These are phyloP conservation scores for Coriaria nepalensis DNA, from an alignment of 306 rosid genomes.

Conservation along the genomic window DNA sequence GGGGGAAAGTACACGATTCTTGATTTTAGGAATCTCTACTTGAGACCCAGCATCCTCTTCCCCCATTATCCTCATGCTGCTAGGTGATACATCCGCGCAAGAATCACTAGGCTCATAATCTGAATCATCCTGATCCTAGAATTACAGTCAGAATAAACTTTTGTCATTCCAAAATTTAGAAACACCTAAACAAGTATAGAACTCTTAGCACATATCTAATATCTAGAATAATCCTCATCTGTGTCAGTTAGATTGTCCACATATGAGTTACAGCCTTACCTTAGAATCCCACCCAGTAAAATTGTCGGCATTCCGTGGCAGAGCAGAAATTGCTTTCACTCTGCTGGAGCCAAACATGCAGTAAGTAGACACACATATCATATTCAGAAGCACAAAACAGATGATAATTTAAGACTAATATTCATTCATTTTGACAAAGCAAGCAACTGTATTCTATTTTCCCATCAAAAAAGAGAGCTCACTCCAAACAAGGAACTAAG, in stretches of 20 bases:
- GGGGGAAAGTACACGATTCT: constrained; percentile 34
- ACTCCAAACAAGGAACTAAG: neutral
- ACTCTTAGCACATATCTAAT: neutral
- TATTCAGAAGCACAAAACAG: no score
- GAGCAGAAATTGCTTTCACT: constrained; percentile 24
- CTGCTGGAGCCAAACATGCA: constrained; percentile 28
- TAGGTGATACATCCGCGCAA: constrained; percentile 23
- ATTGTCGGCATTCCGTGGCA: constrained; percentile 25
- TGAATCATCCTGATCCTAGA: constrained; percentile 21
- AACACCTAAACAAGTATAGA: neutral
- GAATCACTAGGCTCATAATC: constrained; percentile 42
- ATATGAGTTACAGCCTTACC: constrained; percentile 23
- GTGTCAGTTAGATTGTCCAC: neutral
- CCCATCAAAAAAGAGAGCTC: neutral
- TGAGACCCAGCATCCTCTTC: constrained; percentile 24
- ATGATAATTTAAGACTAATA: no score
- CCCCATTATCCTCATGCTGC: constrained; percentile 21
- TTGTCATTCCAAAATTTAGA: constrained; percentile 5
- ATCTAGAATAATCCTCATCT: neutral
- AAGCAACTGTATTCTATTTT: neutral
- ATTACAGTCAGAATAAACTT: neutral
- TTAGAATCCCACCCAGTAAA: constrained; percentile 35
- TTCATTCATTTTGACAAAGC: no score
- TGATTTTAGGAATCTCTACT: constrained; percentile 23
- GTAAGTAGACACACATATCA: constrained; percentile 1